Evolutionary conservation across 208 protist genomes (phyloP), one percentile per base, ranked within the genome.

Genomic region (Wallacemonas sp.): DNA sequence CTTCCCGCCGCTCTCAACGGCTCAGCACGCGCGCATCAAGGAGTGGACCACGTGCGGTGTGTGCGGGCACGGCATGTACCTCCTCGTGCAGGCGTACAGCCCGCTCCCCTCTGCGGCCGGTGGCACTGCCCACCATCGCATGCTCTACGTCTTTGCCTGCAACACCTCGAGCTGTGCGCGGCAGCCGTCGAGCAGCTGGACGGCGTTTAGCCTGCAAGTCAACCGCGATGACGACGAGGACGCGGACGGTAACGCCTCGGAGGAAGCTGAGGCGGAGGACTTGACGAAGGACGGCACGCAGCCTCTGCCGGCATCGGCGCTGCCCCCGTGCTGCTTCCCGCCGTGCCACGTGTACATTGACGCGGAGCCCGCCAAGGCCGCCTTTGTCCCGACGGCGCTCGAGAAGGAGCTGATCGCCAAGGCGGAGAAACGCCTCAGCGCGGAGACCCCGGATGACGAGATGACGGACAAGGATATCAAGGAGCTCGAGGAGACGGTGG

Each of bases 81-180:
- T 95, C 14, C 70, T 95, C 22, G 32, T 83, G 10, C 89, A 95
- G 52, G 89, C 86, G 18, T 95, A 84, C 77, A 85, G 81, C 64
- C 89, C 89, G 7, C 76, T 92, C 8, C 81, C 89, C 7, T 48
- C 23, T 36, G 73, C 64, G 1, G 61, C 65, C 18, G 7, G 52
- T 7, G 39, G 18, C 33, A 14, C 38, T 31, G 55, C 70, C 25
- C 85, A 91, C 54, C 72, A 95, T 50, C 76, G 89, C 46, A 95
- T 95, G 89, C 23, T 95, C 22, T 95, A 95, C 64, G 76, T 95
- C 29, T 93, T 87, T 65, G 74, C 74, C 18, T 95, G 89, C 66
- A 95, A 95, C 72, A 80, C 72, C 10, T 64, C 71, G 41, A 72
- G 64, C 46, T 95, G 89, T 66, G 50, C 81, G 14, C 70, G 66